Base-by-base conservation (phyloP, 805 yeast species). In the Candida saitoana region DNA sequence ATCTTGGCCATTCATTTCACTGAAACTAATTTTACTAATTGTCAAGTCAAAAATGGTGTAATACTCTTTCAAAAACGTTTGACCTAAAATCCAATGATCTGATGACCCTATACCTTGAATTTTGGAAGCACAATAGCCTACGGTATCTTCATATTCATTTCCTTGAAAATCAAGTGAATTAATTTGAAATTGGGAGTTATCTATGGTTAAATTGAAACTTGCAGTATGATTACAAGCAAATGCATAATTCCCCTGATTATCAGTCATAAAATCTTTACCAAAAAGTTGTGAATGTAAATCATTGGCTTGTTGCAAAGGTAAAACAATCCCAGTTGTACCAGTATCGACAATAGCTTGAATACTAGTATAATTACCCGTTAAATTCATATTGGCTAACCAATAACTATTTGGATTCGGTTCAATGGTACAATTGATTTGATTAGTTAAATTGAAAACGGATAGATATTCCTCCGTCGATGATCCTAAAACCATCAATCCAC, bases 291-390 rank as follows among this genome's bases (percentile, higher is more conserved):
- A 35, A 52, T 82, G 87, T 12, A 81, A 42, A 17, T 47, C 62
- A 32, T 67, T 44, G 1, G 87, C 86, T 52, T 82, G 87, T 18
- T 57, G 62, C 9, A 71, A 57, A 4, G 84, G 79, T 34, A 80
- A 58, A 3, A 77, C 76, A 18, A 82, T 58, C 3, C 82, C 74
- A 0, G 87, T 81, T 2, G 87, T 80, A 17, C 87, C 88, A 5
- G 84, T 76, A 55, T 82, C 88, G 16, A 82, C 63, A 20, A 81
- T 67, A 5, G 79, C 81, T 3, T 56, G 46, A 52, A 76, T 62
- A 16, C 30, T 41, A 25, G 55, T 47, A 2, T 60, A 47, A 12
- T 46, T 49, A 29, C 54, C 63, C 8, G 77, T 59, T 14, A 54
- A 50, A 11, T 66, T 65, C 15, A 79, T 58, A 19, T 55, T 55